phyloP scores from a whole-genome alignment of 2,329 filamentous ascomycete species.

The Neocatenulostroma microsporum region DNA sequence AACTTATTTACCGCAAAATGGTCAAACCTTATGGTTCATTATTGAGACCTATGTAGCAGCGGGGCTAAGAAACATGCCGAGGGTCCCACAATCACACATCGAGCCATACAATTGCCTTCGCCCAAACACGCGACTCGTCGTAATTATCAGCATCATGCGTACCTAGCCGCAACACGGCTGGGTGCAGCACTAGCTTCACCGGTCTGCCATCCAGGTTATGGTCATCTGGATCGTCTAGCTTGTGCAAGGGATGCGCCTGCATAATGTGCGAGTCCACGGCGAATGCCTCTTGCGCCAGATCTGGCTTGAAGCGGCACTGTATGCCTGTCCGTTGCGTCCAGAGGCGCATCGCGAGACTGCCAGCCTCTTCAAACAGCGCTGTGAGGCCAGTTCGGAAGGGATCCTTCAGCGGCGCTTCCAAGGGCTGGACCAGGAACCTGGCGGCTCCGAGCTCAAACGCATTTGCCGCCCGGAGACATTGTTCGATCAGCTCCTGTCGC shows the following conservation, averaged over 20 bases:
- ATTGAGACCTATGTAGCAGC: too few relatives aligned
- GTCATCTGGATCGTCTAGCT: conserved; percentile 7
- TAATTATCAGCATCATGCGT: conserved; percentile 7
- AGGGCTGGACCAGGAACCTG: not conserved
- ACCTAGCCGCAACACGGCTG: conserved; percentile 6
- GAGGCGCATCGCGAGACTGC: conserved; percentile 1
- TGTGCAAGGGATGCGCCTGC: conserved; percentile 6
- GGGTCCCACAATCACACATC: too few relatives aligned
- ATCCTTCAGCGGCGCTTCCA: not conserved
- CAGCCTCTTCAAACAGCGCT: conserved; percentile 1
- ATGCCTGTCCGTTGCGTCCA: conserved; percentile 5
- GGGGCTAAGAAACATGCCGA: too few relatives aligned
- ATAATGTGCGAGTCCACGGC: conserved; percentile 5
- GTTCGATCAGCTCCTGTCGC: not conserved
- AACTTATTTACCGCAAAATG: too few relatives aligned
- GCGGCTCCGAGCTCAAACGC: not conserved
- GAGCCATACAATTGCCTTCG: conserved; percentile 9
- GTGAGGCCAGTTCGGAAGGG: not conserved
- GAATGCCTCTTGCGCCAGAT: conserved; percentile 2
- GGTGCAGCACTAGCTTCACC: conserved; percentile 6
- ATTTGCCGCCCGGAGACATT: not conserved
- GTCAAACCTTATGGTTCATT: too few relatives aligned
- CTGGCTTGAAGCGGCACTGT: conserved; percentile 1
- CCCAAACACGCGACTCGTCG: conserved; percentile 3
- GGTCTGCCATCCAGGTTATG: conserved; percentile 7